Evolutionary conservation across 805 yeast genomes (phyloP).

Genomic region (Saccharomycopsis guyanensis): DNA sequence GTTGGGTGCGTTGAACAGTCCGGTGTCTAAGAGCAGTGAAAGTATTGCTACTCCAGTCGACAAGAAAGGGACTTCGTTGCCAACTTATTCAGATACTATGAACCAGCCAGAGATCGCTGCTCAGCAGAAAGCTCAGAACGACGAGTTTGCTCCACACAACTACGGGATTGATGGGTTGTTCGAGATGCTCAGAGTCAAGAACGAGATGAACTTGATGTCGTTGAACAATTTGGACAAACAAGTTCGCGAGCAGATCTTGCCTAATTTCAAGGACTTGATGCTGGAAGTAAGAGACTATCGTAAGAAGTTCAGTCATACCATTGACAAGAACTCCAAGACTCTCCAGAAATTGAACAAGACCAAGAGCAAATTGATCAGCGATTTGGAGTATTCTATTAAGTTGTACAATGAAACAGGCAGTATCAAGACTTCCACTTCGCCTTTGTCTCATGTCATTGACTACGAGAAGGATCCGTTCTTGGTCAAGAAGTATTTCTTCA

Average conservation of each 20-base stretch:
- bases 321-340: constrained; percentile 17
- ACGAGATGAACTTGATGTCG: constrained; percentile 16
- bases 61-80: constrained; percentile 6
- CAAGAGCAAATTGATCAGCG: constrained; percentile 16
- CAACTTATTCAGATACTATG: constrained; percentile 9
- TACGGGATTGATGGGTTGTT: constrained; percentile 21
- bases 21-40: neutral
- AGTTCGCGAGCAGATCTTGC: constrained; percentile 16
- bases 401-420: constrained; percentile 6
- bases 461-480: constrained; percentile 21
- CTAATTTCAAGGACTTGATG: constrained; percentile 17
- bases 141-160: constrained; percentile 18
- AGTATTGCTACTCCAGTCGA: neutral
- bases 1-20: constrained; percentile 15
- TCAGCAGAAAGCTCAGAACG: neutral
- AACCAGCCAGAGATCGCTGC: constrained; percentile 5
- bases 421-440: constrained; percentile 6
- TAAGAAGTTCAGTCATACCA: constrained; percentile 15
- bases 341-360: constrained; percentile 12
- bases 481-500: constrained; percentile 19
- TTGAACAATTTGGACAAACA: constrained; percentile 17
- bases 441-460: constrained; percentile 1
- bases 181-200: constrained; percentile 18
- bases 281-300: constrained; percentile 8
- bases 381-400: constrained; percentile 15